phyloP scores from a whole-genome alignment of 169 alveolate species.

The Ichthyophthirius multifiliis region DNA sequence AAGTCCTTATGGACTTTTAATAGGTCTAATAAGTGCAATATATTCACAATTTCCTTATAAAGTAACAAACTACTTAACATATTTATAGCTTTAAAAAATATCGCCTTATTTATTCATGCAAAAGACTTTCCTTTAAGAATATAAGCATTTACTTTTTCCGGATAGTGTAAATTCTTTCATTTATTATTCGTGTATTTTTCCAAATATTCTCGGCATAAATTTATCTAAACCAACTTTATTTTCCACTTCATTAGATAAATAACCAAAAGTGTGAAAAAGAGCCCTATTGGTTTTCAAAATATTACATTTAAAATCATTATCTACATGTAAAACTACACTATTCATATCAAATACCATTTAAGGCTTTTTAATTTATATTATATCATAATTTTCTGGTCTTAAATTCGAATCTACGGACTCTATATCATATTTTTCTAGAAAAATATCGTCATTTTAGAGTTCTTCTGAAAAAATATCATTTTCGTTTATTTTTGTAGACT shows the following conservation, averaged over 20 bases:
- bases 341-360: slow-evolving; percentile 39
- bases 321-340: slow-evolving; percentile 28
- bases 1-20: slow-evolving; percentile 15
- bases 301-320: slow-evolving; percentile 10
- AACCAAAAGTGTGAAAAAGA: slow-evolving; percentile 26
- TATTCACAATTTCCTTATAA: slow-evolving; percentile 15
- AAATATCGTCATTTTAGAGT: slow-evolving; percentile 5
- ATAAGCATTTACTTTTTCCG: slow-evolving; percentile 12
- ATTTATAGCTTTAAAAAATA: slow-evolving; percentile 37
- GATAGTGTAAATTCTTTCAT: not conserved
- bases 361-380: slow-evolving; percentile 25
- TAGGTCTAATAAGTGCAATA: slow-evolving; percentile 25
- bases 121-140: slow-evolving; percentile 40
- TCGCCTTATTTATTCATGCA: slow-evolving; percentile 29
- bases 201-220: too few relatives aligned
- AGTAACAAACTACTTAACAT: slow-evolving; percentile 29
- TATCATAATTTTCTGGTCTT: slow-evolving; percentile 17
- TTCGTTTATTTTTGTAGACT: slow-evolving; percentile 12
- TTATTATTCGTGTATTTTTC: too few relatives aligned
- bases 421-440: slow-evolving; percentile 36
- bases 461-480: slow-evolving; percentile 46
- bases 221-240: too few relatives aligned
- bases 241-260: not conserved
- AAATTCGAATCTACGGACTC: slow-evolving; percentile 12
- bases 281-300: slow-evolving; percentile 36